Conservation (phyloP, 768 basidiomycete genomes). For the Mycena metata region DNA sequence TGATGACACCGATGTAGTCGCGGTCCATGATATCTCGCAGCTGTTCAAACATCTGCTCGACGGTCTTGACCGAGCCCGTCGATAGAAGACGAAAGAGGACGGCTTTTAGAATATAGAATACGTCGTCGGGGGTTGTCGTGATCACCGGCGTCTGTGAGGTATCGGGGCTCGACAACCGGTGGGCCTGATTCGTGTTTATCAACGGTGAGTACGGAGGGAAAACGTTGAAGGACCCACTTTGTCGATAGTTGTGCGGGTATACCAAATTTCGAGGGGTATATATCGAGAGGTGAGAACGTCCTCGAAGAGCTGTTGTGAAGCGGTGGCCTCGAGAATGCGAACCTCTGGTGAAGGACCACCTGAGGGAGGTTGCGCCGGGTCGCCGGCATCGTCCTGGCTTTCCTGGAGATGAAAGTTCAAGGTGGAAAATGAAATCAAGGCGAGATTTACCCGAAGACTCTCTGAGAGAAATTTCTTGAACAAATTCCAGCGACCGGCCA, state of each 20-base stretch:
- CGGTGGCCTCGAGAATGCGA: constrained; percentile 60
- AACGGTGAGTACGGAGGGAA: constrained; percentile 1
- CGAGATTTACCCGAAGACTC: constrained; percentile 68
- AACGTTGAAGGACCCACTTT: constrained; percentile 67
- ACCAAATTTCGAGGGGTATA: constrained; percentile 93
- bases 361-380: constrained; percentile 26
- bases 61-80: constrained; percentile 74
- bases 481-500: constrained; percentile 93
- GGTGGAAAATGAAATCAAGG: neutral
- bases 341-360: constrained; percentile 32
- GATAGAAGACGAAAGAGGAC: constrained; percentile 84
- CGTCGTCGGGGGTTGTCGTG: constrained; percentile 91
- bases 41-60: constrained; percentile 71
- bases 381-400: constrained; percentile 34
- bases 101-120: constrained; percentile 94
- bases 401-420: constrained; percentile 39
- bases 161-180: constrained; percentile 85
- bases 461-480: constrained; percentile 90
- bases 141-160: constrained; percentile 69
- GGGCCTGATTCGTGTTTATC: constrained; percentile 69
- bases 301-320: constrained; percentile 72
- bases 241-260: constrained; percentile 86
- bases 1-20: constrained; percentile 86
- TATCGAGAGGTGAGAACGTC: constrained; percentile 82
- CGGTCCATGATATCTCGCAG: constrained; percentile 83